Conservation (phyloP, 768 basidiomycete species). For the Collybiopsis confluens region DNA sequence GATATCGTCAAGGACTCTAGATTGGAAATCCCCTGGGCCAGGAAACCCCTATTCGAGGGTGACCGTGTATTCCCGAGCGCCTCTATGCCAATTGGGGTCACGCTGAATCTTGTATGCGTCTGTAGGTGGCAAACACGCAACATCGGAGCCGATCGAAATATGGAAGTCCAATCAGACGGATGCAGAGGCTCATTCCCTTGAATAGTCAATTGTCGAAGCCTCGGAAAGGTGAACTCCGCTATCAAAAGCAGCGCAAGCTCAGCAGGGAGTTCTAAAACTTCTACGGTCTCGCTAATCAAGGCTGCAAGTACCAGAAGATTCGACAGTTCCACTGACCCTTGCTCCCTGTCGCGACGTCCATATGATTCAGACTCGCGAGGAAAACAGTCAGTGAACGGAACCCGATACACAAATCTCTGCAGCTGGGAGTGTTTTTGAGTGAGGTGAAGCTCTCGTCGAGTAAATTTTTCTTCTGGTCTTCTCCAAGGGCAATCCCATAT, state of each 20-base stretch:
- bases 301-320: neutral
- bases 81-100: neutral
- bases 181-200: slow-evolving; percentile 1
- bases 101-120: neutral
- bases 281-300: neutral
- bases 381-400: slow-evolving; percentile 7
- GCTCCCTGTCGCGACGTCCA: slow-evolving; percentile 6
- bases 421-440: neutral
- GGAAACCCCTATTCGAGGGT: neutral
- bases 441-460: neutral
- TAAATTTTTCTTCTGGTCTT: slow-evolving; percentile 2
- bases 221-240: slow-evolving; percentile 1
- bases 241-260: neutral
- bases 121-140: neutral
- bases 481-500: slow-evolving; percentile 7
- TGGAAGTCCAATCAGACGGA: neutral
- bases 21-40: neutral
- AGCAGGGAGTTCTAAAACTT: slow-evolving; percentile 5
- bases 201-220: neutral
- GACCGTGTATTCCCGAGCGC: neutral
- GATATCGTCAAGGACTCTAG: slow-evolving; percentile 2
- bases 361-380: slow-evolving; percentile 2
- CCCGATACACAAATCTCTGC: slow-evolving; percentile 4
- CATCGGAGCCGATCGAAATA: neutral
- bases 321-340: slow-evolving; percentile 3